Evolutionary conservation across 306 rosid genomes (phyloP).

Genomic region (Begonia masoniana): DNA sequence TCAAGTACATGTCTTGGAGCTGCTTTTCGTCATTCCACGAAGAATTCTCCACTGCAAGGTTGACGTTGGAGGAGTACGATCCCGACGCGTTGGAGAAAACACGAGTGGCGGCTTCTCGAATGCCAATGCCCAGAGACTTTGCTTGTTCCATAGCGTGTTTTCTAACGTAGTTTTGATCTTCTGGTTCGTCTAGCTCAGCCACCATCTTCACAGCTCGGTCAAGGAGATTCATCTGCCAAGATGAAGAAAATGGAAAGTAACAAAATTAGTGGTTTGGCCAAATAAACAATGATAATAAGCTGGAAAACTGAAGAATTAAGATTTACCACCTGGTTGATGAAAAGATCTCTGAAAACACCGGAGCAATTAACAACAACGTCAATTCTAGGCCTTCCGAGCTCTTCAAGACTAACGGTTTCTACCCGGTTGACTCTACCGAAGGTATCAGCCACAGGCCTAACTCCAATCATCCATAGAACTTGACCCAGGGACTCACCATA

Average conservation of each 20-base stretch:
- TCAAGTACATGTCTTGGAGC: constrained; percentile 95
- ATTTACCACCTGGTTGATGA: constrained; percentile 80
- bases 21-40: constrained; percentile 99
- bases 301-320: background rate
- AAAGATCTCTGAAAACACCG: constrained; percentile 96
- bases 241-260: background rate
- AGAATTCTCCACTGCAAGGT: constrained; percentile 95
- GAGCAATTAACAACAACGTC: constrained; percentile 98
- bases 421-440: constrained; percentile 85
- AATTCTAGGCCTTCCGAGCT: constrained; percentile 97
- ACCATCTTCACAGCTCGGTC: constrained; percentile 98
- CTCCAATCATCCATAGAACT: constrained; percentile 98
- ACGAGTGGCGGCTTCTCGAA: constrained; percentile 96
- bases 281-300: too few species aligned
- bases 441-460: constrained; percentile 66
- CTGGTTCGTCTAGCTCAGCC: constrained; percentile 90
- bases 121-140: constrained; percentile 60
- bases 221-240: constrained; percentile 79
- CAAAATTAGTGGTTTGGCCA: too few species aligned
- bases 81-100: constrained; percentile 96
- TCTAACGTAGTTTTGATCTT: constrained; percentile 61
- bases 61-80: constrained; percentile 90
- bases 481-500: constrained; percentile 94
- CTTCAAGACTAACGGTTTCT: constrained; percentile 72
- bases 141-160: constrained; percentile 94